A percentile compares a stretch with the other conserved stretches of the same genome.
Conservation (phyloP, 345 rosid genomes). For the Turritis glabra region DNA sequence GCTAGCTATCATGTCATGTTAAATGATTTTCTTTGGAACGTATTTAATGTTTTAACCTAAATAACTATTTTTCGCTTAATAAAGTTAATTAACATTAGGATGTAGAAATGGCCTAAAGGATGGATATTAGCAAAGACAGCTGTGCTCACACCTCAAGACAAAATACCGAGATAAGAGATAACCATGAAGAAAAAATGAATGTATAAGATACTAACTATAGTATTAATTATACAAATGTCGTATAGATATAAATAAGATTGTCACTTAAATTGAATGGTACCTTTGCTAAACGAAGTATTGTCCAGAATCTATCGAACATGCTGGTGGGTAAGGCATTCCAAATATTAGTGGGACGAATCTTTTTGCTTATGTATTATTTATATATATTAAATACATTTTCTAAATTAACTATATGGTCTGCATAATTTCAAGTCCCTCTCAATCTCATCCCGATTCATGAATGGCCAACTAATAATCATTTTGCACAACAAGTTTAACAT, state of each 20-base stretch:
- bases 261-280: background rate
- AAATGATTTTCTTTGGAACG: background rate
- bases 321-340: conserved; percentile 35
- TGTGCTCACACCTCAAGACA: background rate
- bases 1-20: background rate
- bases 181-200: background rate
- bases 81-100: background rate
- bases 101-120: background rate
- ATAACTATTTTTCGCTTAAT: background rate
- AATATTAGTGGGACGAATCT: conserved; percentile 18
- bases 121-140: background rate
- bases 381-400: background rate
- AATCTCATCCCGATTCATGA: conserved; percentile 25
- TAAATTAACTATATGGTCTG: conserved; percentile 1
- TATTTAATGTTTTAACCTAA: background rate
- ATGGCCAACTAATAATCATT: conserved; percentile 14
- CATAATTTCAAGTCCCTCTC: conserved; percentile 3
- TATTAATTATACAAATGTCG: background rate
- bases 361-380: background rate
- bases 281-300: conserved; percentile 19
- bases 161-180: background rate
- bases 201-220: too few species aligned
- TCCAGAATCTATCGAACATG: conserved; percentile 27
- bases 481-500: conserved; percentile 1
- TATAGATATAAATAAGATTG: background rate